Conservation (phyloP, 306 rosid genomes). For the Cyamopsis tetragonoloba region DNA sequence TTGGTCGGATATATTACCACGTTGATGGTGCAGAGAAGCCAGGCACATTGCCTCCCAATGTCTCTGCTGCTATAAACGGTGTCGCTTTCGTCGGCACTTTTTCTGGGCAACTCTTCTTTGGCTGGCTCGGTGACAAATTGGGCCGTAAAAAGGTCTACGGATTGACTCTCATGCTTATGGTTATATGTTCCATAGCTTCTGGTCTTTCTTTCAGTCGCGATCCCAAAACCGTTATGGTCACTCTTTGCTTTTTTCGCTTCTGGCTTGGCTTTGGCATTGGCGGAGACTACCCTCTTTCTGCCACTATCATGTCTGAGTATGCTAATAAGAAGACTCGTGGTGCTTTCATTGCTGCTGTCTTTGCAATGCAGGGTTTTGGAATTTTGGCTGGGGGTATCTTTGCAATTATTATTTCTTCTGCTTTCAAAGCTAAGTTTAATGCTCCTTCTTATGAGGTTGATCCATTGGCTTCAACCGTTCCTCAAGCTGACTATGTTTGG, state of each 20-base stretch:
- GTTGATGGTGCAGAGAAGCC: conserved; percentile 54
- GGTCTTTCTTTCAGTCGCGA: conserved; percentile 65
- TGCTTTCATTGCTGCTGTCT: conserved; percentile 71
- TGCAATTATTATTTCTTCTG: conserved; percentile 40
- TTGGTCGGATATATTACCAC: conserved; percentile 71
- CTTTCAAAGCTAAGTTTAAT: conserved; percentile 39
- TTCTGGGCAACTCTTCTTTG: conserved; percentile 72
- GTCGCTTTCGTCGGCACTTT: conserved; percentile 70
- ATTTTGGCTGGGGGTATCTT: conserved; percentile 66
- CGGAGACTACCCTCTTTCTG: conserved; percentile 81
- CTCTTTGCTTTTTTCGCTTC: conserved; percentile 73
- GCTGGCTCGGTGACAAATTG: conserved; percentile 81
- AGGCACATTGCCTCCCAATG: conserved; percentile 65
- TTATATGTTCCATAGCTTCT: conserved; percentile 56
- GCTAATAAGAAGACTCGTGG: conserved; percentile 78
- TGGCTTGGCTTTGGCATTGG: conserved; percentile 88
- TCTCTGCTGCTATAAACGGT: conserved; percentile 68
- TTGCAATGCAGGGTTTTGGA: conserved; percentile 88
- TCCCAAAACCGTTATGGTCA: conserved; percentile 50
- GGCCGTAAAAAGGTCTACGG: conserved; percentile 72
- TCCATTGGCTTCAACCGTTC: conserved; percentile 49
- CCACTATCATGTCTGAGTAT: conserved; percentile 80
- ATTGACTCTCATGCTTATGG: conserved; percentile 70
- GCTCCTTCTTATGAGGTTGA: conserved; percentile 42
- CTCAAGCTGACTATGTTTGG: conserved; percentile 67